phyloP scores from a whole-genome alignment of 306 rosid genomes.

The Casuarina glauca region DNA sequence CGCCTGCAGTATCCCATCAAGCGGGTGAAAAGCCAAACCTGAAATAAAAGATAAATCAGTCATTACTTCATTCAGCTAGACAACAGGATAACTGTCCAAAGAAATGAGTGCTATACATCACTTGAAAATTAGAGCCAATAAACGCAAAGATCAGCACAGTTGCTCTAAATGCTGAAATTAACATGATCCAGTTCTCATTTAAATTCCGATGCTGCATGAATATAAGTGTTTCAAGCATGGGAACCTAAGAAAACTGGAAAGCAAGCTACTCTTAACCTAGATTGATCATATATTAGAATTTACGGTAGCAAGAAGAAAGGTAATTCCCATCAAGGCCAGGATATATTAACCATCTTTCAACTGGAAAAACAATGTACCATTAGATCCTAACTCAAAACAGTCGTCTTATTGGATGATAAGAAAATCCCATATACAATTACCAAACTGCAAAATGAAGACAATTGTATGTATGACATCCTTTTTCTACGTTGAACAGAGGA shows the following conservation, averaged over 20 bases:
- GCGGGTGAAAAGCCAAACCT: slow-evolving; percentile 97
- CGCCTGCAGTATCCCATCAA: slow-evolving; percentile 94
- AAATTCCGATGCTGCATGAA: background rate
- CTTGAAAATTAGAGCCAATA: background rate
- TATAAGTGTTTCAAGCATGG: slow-evolving; percentile 1
- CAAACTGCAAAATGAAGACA: background rate
- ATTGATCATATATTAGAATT: background rate
- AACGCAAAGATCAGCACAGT: background rate
- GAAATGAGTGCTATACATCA: background rate
- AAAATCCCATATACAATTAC: background rate
- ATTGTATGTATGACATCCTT: background rate
- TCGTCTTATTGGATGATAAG: background rate
- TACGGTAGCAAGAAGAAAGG: background rate
- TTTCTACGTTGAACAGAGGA: background rate
- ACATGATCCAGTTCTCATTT: background rate
- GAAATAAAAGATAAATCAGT: slow-evolving; percentile 30
- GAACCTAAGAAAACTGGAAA: background rate
- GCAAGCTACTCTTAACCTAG: background rate
- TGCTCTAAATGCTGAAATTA: background rate
- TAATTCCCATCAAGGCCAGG: background rate
- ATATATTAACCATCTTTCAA: background rate
- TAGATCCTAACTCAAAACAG: background rate
- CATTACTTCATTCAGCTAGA: slow-evolving; percentile 11
- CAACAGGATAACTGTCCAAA: background rate
- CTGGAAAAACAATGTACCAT: background rate